Evolutionary conservation across 2,329 filamentous ascomycete genomes (phyloP).

Genomic region (Penicillium sp.): DNA sequence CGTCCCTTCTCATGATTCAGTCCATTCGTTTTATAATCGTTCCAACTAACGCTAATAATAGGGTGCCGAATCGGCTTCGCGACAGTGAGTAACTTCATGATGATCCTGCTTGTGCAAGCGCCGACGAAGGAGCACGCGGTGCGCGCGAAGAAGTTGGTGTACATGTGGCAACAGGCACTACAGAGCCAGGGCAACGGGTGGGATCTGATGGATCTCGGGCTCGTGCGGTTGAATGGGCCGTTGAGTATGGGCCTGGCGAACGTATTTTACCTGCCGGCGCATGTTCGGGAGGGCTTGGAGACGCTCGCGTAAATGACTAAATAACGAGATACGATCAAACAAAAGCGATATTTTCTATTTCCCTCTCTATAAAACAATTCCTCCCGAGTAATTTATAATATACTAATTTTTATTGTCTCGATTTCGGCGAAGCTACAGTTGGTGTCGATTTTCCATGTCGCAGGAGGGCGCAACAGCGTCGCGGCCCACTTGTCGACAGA

Average conservation of each 20-base stretch:
- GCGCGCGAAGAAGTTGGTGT: constrained; percentile 33
- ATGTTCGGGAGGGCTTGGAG: constrained; percentile 29
- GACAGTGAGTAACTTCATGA: constrained; percentile 41
- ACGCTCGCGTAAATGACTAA: background rate
- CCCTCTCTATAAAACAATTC: too few species aligned
- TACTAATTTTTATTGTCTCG: too few species aligned
- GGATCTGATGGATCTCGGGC: constrained; percentile 35
- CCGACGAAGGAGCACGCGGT: constrained; percentile 33
- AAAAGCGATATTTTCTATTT: too few species aligned
- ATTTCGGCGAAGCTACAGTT: background rate
- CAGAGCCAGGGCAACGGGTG: constrained; percentile 37
- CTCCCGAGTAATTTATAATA: too few species aligned
- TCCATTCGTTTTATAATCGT: background rate
- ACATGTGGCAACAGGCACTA: constrained; percentile 36
- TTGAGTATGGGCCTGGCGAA: constrained; percentile 33
- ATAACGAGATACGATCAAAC: too few species aligned
- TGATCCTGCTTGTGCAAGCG: constrained; percentile 38
- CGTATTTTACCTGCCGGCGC: constrained; percentile 32
- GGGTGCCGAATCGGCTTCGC: constrained; percentile 41
- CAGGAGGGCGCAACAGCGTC: background rate
- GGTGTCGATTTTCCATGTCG: background rate
- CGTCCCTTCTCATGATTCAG: constrained; percentile 3
- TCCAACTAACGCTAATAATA: constrained; percentile 15
- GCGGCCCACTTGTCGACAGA: background rate
- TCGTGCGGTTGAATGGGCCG: constrained; percentile 37